Percentiles rank a stretch among this genome's conserved stretches.
Evolutionary conservation across 306 rosid species (phyloP).

Genomic region (Pterocarpus macrocarpus): DNA sequence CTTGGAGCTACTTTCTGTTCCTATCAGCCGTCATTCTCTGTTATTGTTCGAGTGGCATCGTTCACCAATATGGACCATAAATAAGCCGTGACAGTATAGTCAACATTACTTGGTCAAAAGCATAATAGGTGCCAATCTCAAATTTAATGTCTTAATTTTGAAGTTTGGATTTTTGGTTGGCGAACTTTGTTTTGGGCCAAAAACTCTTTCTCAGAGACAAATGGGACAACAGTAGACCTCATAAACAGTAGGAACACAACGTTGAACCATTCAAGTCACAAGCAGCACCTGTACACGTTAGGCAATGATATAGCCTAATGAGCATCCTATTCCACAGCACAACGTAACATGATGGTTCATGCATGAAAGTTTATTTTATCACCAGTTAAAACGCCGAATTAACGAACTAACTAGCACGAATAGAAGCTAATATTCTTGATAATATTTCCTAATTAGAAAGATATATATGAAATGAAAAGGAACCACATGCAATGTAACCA

Average conservation of each 20-base stretch:
- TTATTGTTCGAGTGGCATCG: constrained; percentile 10
- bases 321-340: constrained; percentile 48
- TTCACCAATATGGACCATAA: constrained; percentile 40
- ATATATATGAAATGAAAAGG: too few species aligned
- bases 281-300: constrained; percentile 38
- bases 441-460: too few species aligned
- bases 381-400: neutral
- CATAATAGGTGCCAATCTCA: constrained; percentile 12
- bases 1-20: constrained; percentile 2
- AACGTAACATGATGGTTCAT: constrained; percentile 32
- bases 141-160: neutral
- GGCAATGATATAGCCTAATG: constrained; percentile 40
- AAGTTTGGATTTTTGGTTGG: constrained; percentile 29
- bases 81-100: constrained; percentile 7
- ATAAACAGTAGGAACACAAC: constrained; percentile 19
- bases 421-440: too few species aligned
- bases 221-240: constrained; percentile 26
- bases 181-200: constrained; percentile 33
- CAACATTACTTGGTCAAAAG: constrained; percentile 36
- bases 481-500: neutral
- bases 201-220: neutral
- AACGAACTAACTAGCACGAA: neutral
- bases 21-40: constrained; percentile 32
- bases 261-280: constrained; percentile 49
- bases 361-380: neutral